These are phyloP conservation scores for Fusarium buharicum DNA, from an alignment of 2,329 filamentous ascomycete species.

Conservation along the genomic window DNA sequence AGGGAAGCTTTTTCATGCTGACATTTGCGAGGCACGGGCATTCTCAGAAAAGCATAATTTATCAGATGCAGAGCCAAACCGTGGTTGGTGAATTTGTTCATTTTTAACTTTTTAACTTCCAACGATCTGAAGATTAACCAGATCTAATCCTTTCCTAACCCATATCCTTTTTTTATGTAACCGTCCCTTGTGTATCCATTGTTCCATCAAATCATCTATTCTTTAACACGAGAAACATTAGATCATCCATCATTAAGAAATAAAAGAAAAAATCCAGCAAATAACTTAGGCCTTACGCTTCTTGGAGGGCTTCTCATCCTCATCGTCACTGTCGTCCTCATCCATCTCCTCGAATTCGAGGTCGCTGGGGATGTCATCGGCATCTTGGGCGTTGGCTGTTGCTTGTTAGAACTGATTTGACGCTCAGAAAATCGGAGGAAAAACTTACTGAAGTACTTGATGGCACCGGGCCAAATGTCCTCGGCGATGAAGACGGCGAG, in stretches of 20 bases:
- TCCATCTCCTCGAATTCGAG: constrained; percentile 73
- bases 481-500: constrained; percentile 83
- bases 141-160: constrained; percentile 17
- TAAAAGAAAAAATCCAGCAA: background rate
- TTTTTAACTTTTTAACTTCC: constrained; percentile 19
- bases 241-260: constrained; percentile 17
- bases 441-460: constrained; percentile 88
- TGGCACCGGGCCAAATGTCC: constrained; percentile 87
- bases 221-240: constrained; percentile 37
- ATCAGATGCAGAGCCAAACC: constrained; percentile 1
- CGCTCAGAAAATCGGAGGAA: background rate
- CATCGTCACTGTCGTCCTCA: constrained; percentile 47
- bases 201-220: constrained; percentile 38
- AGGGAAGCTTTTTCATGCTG: constrained; percentile 7
- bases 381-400: constrained; percentile 68
- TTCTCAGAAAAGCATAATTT: background rate
- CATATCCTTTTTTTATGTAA: constrained; percentile 17
- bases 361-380: constrained; percentile 70
- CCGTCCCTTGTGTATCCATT: constrained; percentile 19
- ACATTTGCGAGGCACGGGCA: background rate
- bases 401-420: constrained; percentile 49
- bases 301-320: constrained; percentile 59
- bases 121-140: constrained; percentile 6
- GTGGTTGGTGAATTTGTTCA: constrained; percentile 5
- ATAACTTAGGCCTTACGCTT: constrained; percentile 55